Base-by-base conservation (phyloP, 805 yeast genomes). In the Zygosaccharomyces gambellarensis region DNA sequence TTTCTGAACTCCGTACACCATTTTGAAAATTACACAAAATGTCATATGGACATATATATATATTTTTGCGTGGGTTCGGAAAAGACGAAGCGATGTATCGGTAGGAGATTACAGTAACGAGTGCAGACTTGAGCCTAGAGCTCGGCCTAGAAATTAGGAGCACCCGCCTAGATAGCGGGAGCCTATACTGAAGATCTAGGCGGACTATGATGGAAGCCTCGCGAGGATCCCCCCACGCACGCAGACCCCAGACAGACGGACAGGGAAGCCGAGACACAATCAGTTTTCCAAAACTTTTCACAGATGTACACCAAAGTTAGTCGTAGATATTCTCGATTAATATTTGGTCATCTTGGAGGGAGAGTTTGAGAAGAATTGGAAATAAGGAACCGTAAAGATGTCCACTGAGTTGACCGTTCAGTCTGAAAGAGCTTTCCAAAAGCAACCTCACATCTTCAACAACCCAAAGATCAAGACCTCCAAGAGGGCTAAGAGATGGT, bases 391-490 rank as follows among this genome's bases (percentile, higher is more conserved):
- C 59, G 61, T 56, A 69, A 81, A 80, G 80, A 94, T 92, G 98
- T 95, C 98, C 76, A 87, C 98, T 79, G 99, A 94, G 85, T 89
- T 94, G 82, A 92, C 97, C 78, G 99, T 94, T 82, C 99, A 94
- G 86, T 87, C 97, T 76, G 99, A 94, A 85, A 92, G 96, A 82
- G 99, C 99, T 90, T 94, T 86, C 96, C 99, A 94, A 85, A 94
- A 94, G 99, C 99, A 94, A 88, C 99, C 98, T 75, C 99, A 94
- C 85, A 92, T 94, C 85, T 94, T 94, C 96, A 90, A 90, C 82
- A 94, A 94, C 92, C 90, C 98, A 85, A 94, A 94, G 89, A 85
- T 97, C 71, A 90, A 89, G 90, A 96, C 95, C 76, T 83, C 82
- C 89, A 87, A 87, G 81, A 84, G 90, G 82, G 86, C 96, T 85